Percentiles rank a stretch among this genome's conserved stretches.
Evolutionary conservation across 2,329 filamentous ascomycete species (phyloP).

Genomic region (Fusarium pseudoanthophilum): DNA sequence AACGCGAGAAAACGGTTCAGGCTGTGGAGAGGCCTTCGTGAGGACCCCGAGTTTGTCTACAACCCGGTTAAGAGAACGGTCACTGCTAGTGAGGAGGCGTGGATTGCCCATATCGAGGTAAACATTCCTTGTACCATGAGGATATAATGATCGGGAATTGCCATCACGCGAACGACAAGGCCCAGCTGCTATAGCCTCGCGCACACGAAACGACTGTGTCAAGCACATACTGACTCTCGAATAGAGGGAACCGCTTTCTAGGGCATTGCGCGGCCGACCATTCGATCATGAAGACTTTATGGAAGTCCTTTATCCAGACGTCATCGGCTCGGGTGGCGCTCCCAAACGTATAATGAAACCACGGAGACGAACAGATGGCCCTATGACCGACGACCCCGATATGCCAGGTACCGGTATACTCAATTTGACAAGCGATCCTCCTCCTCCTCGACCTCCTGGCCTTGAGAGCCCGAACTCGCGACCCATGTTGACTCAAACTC

Average conservation of each 20-base stretch:
- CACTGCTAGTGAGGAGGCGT: slow-evolving; percentile 66
- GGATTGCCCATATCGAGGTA: slow-evolving; percentile 68
- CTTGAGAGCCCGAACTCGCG: slow-evolving; percentile 44
- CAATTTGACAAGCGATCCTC: slow-evolving; percentile 54
- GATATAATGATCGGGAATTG: neutral
- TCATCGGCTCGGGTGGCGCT: slow-evolving; percentile 68
- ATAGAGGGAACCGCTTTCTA: slow-evolving; percentile 68
- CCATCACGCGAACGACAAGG: slow-evolving; percentile 4
- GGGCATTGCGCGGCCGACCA: slow-evolving; percentile 65
- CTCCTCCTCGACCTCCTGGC: slow-evolving; percentile 37
- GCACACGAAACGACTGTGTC: neutral
- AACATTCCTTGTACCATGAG: slow-evolving; percentile 39
- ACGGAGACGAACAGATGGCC: slow-evolving; percentile 59
- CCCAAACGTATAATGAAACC: slow-evolving; percentile 69
- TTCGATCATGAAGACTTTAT: slow-evolving; percentile 71
- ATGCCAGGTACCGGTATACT: slow-evolving; percentile 61
- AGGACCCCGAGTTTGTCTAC: slow-evolving; percentile 67
- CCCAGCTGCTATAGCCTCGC: neutral
- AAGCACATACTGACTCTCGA: slow-evolving; percentile 30
- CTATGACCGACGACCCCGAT: slow-evolving; percentile 58
- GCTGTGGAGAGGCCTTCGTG: slow-evolving; percentile 68
- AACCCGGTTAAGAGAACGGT: slow-evolving; percentile 62
- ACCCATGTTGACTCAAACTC: slow-evolving; percentile 46
- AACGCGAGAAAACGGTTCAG: slow-evolving; percentile 72
- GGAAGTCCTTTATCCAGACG: slow-evolving; percentile 69